Evolutionary conservation across 805 yeast genomes (phyloP), one percentile per base, ranked within the genome.

Genomic region (Monosporozyma aquatica): DNA sequence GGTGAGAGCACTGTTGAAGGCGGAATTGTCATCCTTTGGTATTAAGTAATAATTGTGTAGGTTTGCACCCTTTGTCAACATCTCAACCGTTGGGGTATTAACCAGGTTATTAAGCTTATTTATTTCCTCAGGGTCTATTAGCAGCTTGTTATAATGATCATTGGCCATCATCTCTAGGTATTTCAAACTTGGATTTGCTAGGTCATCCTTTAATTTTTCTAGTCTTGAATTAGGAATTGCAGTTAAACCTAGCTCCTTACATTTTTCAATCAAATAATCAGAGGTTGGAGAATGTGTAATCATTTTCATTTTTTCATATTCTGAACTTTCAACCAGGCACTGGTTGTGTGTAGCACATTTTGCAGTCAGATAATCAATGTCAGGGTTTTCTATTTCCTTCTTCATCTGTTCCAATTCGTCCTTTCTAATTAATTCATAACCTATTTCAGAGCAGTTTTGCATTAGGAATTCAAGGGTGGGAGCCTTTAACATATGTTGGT

Each of bases 41-140:
- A 39, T 14, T 17, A 39, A 10, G 8, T 29, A 17, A n/a, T 39
- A 17, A 30, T 22, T 22, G 6, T 26, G 14, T 5, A 5, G 22
- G 13, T 43, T 33, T 1, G 64, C 59, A n/a, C 53, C 57, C 15
- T 52, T 47, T 14, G 47, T 52, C 34, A 62, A 43, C 21, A 55
- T 48, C 7, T 52, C 53, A 5, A 59, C 17, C 3, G 56, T 41
- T 35, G 49, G 55, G 7, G 35, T 41, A 10, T 33, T 35, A 14
- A 25, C 39, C 13, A 21, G n/a, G 21, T 28, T 36, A 4, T 13
- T 15, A 18, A 43, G 14, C 17, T 41, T 40, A 6, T 36, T 43
- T 8, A 22, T 35, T 22, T 29, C 47, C 5, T 40, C 44, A 3
- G 14, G 50, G 39, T 4, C 67, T 30, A 11, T 62, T 40, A 24